Percentiles rank a stretch among this genome's conserved stretches.
phyloP scores from a whole-genome alignment of 495 filamentous ascomycete genomes.

The Lasiosphaeria miniovina region DNA sequence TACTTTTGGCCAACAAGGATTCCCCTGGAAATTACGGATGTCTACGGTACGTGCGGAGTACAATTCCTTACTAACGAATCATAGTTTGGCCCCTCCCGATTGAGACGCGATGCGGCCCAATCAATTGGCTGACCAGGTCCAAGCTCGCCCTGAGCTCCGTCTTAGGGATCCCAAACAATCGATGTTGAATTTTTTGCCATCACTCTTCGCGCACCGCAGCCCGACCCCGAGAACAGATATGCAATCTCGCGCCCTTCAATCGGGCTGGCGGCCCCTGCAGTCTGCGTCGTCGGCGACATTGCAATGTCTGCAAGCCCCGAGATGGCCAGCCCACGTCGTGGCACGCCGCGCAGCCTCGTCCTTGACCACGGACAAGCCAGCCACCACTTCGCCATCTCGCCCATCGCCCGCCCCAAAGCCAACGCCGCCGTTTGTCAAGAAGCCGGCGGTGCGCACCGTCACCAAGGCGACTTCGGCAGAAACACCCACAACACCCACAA shows the following conservation, averaged over 20 bases:
- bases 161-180: not conserved
- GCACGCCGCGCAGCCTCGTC: not conserved
- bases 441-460: not conserved
- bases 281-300: slow-evolving; percentile 9
- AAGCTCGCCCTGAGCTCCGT: too few species aligned
- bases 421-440: not conserved
- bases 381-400: too few species aligned
- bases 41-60: too few species aligned
- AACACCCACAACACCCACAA: slow-evolving; percentile 5
- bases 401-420: not conserved
- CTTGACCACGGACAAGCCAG: too few species aligned
- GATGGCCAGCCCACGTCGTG: not conserved
- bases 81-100: too few species aligned
- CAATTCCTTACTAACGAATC: too few species aligned
- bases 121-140: too few species aligned
- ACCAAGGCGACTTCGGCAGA: not conserved
- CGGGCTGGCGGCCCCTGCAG: slow-evolving; percentile 19
- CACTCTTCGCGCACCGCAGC: not conserved
- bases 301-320: slow-evolving; percentile 4
- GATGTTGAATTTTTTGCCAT: not conserved
- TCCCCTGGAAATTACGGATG: too few species aligned
- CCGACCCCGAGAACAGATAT: slow-evolving; percentile 12
- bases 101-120: too few species aligned
- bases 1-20: too few species aligned
- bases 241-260: slow-evolving; percentile 27